Percentiles rank a stretch among this genome's conserved stretches.
Conservation (phyloP, 768 basidiomycete species). For the Termitomyces sp. region DNA sequence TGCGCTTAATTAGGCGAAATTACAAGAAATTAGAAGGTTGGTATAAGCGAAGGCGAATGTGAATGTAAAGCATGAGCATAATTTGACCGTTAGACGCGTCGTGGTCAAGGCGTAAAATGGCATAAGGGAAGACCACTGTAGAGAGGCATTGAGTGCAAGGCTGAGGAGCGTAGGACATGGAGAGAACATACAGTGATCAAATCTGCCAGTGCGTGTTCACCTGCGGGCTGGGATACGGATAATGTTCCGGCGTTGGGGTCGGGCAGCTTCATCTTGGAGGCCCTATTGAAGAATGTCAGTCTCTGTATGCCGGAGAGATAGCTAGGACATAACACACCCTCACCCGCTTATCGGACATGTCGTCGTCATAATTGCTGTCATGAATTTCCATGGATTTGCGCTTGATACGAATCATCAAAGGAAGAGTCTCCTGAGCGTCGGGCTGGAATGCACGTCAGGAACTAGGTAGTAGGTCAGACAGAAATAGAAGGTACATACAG, state of each 20-base stretch:
- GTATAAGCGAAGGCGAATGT: conserved; percentile 14
- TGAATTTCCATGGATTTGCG: conserved; percentile 33
- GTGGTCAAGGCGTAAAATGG: neutral
- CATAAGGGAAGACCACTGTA: conserved; percentile 4
- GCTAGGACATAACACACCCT: conserved; percentile 26
- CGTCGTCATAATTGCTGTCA: conserved; percentile 8
- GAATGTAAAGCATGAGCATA: conserved; percentile 4
- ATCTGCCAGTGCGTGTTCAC: conserved; percentile 1
- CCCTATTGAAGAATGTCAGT: conserved; percentile 11
- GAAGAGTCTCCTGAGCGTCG: conserved; percentile 12
- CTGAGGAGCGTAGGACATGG: too few species aligned
- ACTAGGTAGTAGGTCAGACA: neutral
- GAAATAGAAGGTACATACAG: conserved; percentile 22
- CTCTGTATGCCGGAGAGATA: neutral
- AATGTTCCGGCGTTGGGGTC: conserved; percentile 13
- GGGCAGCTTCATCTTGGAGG: conserved; percentile 16
- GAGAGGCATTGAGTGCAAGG: neutral
- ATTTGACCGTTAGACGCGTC: conserved; percentile 4
- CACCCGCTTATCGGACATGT: conserved; percentile 35
- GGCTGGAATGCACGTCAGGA: conserved; percentile 6
- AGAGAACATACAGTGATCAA: conserved; percentile 4
- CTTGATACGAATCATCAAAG: conserved; percentile 32
- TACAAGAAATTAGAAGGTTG: conserved; percentile 7
- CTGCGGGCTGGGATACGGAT: conserved; percentile 18
- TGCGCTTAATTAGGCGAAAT: conserved; percentile 13